Percentiles rank a stretch among this genome's conserved stretches.
Evolutionary conservation across 768 basidiomycete species (phyloP).

Genomic region (Clavulina sp.): DNA sequence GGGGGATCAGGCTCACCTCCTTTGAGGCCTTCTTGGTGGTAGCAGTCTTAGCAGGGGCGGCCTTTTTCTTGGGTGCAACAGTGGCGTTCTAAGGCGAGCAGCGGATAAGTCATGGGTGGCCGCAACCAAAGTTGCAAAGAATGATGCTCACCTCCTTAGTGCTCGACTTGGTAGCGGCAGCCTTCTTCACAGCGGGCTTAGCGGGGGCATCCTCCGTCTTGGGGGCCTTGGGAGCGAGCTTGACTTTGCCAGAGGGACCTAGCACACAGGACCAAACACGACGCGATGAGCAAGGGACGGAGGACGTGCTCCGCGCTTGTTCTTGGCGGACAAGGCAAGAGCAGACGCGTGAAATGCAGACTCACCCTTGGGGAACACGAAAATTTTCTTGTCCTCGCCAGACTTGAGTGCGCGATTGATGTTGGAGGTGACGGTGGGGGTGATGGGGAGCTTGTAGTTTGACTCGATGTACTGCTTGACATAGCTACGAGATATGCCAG

Average conservation of each 20-base stretch:
- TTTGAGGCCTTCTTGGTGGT: not conserved
- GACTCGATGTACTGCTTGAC: slow-evolving; percentile 1
- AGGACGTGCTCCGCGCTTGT: no score
- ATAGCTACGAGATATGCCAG: not conserved
- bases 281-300: no score
- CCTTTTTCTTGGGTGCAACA: no score
- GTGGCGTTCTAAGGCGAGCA: no score
- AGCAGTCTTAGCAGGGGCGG: not conserved
- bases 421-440: not conserved
- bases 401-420: not conserved
- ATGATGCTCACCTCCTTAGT: no score
- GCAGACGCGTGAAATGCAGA: not conserved
- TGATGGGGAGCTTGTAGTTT: not conserved
- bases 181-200: not conserved
- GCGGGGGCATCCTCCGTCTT: not conserved
- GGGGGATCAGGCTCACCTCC: no score
- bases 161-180: not conserved
- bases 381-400: not conserved
- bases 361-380: slow-evolving; percentile 1
- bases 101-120: no score
- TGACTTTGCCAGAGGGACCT: slow-evolving; percentile 2
- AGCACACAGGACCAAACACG: not conserved
- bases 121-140: no score
- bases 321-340: not conserved
- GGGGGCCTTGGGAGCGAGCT: slow-evolving; percentile 1